Evolutionary conservation across 148 eudicot genomes (phyloP).

Genomic region (Chenopodium berlandieri): DNA sequence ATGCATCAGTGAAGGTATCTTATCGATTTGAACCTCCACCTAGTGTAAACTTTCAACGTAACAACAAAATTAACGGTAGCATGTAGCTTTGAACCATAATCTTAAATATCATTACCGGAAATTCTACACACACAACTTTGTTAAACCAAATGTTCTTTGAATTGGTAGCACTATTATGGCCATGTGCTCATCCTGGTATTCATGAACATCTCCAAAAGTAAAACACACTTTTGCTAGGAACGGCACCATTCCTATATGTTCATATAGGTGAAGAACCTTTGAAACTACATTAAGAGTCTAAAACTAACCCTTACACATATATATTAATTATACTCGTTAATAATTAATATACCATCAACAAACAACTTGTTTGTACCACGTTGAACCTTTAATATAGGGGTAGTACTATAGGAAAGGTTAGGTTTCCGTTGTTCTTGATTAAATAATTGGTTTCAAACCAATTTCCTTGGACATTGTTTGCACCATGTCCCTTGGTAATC

Average conservation of each 20-base stretch:
- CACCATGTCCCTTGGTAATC: neutral
- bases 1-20: neutral
- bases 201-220: constrained; percentile 17
- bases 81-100: neutral
- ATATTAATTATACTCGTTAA: neutral
- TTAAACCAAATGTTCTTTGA: neutral
- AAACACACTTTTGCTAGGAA: neutral
- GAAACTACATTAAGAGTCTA: constrained; percentile 3
- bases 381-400: constrained; percentile 10
- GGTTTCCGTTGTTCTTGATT: neutral
- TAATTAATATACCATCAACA: neutral
- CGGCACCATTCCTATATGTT: constrained; percentile 11
- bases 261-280: neutral
- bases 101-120: neutral
- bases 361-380: constrained; percentile 18
- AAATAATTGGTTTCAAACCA: constrained; percentile 6
- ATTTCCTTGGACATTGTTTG: constrained; percentile 12
- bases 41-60: neutral
- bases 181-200: constrained; percentile 6
- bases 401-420: neutral
- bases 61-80: neutral
- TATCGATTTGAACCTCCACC: neutral
- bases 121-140: neutral
- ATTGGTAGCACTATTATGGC: constrained; percentile 7
- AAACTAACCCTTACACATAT: neutral